Percentiles rank a stretch among this genome's conserved stretches.
These are phyloP conservation scores for Pseudofabraea citricarpa DNA, from an alignment of 2,329 filamentous ascomycete species.

Conservation along the genomic window DNA sequence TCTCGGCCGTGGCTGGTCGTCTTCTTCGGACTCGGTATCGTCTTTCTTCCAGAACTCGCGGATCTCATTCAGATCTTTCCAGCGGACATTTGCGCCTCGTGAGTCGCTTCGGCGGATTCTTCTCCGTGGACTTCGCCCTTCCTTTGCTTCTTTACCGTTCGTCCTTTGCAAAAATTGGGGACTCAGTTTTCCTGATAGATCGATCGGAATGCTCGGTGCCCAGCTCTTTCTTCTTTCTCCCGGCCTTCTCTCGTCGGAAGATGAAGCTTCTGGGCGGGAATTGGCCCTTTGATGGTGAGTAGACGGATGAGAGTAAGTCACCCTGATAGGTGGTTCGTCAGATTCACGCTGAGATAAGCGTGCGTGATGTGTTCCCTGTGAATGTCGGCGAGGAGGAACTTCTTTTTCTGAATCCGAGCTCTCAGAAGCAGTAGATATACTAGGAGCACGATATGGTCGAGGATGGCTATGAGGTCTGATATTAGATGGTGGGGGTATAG, in stretches of 20 bases:
- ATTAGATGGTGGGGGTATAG: conserved; percentile 24
- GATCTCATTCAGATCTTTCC: conserved; percentile 17
- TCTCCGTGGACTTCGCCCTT: conserved; percentile 8
- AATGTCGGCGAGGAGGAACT: conserved; percentile 11
- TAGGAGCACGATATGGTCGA: conserved; percentile 32
- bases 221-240: conserved; percentile 18
- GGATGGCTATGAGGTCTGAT: conserved; percentile 46
- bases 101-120: conserved; percentile 9
- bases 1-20: conserved; percentile 8
- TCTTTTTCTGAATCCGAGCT: conserved; percentile 36
- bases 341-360: not conserved
- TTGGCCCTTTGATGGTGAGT: conserved; percentile 26
- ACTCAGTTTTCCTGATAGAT: conserved; percentile 23
- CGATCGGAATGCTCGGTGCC: conserved; percentile 20
- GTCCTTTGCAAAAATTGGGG: conserved; percentile 27
- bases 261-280: not conserved
- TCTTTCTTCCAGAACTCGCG: conserved; percentile 8
- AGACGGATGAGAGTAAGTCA: no score
- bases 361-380: conserved; percentile 8
- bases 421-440: conserved; percentile 9
- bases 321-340: conserved; percentile 10
- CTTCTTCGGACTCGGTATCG: not conserved
- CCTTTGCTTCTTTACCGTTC: conserved; percentile 32
- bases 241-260: conserved; percentile 15
- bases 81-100: conserved; percentile 10